Evolutionary conservation across 768 basidiomycete genomes (phyloP), one percentile per base, ranked within the genome.

Genomic region (Leccinum boreale): DNA sequence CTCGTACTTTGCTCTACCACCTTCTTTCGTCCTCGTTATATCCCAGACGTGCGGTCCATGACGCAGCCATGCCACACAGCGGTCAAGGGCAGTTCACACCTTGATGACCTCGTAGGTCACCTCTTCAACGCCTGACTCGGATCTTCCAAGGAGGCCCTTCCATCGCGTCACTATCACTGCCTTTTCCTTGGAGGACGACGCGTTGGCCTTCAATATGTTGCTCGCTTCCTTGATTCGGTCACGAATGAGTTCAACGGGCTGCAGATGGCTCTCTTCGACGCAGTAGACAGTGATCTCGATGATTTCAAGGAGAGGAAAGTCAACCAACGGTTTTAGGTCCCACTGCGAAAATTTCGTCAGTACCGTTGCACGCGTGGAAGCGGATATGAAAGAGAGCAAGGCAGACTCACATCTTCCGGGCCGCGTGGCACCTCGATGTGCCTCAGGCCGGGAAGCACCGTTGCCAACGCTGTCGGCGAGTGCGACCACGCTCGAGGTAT

Each of bases 371-470:
- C 14, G 39, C 19, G 4, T 9, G 39, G 12, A 31, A 49, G 2
- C 19, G 4, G 35, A 26, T 28, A 12, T 28, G 5, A 19, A 44
- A 24, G 39, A 29, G 2, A 5, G 6, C 9, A 39, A n/a, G 17
- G 39, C 17, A 39, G 10, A 24, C 42, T 47, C 46, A 52, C 60
- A 1, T 2, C 6, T 17, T 15, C 2, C 14, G 39, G 39, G n/a
- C 1, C 2, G 19, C 19, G 12, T 50, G 31, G n/a, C 17, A 55
- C 24, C 11, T 36, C n/a, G 47, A 57, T 50, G 47, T 57, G 29
- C 19, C 15, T 63, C 55, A 56, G 26, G 53, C 50, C 35, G 17
- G 53, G 65, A 42, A 65, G 50, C 1, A 46, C 2, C 24, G 57
- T 61, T 45, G 24, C 56, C 28, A 65, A 52, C 19, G 50, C 56